phyloP scores from a whole-genome alignment of 805 yeast species.

The Lipomyces sp. region DNA sequence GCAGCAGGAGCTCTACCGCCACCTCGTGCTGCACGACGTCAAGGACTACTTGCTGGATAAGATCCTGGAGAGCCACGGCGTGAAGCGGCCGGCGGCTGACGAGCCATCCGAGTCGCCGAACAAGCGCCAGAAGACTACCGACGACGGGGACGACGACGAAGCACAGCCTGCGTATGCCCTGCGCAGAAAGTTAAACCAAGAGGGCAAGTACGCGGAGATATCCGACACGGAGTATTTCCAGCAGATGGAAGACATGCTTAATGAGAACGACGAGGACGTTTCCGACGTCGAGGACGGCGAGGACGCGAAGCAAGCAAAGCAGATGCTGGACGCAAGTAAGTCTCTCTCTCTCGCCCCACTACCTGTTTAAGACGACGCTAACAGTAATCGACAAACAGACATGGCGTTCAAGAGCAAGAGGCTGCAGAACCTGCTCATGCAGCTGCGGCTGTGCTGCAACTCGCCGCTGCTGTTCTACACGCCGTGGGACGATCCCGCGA shows the following conservation, averaged over 20 bases:
- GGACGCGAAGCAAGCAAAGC: constrained; percentile 8
- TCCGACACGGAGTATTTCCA: constrained; percentile 13
- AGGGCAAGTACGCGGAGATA: constrained; percentile 9
- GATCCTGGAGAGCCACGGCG: constrained; percentile 29
- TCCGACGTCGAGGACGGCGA: constrained; percentile 4
- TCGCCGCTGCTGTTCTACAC: constrained; percentile 81
- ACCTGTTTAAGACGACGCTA: not conserved
- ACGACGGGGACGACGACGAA: no score
- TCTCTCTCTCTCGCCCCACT: not conserved
- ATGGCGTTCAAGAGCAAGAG: constrained; percentile 48
- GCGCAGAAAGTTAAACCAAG: not conserved
- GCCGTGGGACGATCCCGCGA: constrained; percentile 58
- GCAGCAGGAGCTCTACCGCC: constrained; percentile 62
- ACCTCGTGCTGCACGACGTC: constrained; percentile 44
- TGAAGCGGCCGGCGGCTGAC: not conserved
- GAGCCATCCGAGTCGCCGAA: not conserved
- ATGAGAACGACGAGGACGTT: not conserved
- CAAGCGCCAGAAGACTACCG: constrained; percentile 4
- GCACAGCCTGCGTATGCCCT: no score
- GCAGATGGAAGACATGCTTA: constrained; percentile 4
- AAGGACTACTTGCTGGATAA: constrained; percentile 35
- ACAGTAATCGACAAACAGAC: constrained; percentile 18
- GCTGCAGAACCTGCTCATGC: constrained; percentile 73
- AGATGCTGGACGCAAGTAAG: constrained; percentile 23
- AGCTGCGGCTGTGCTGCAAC: constrained; percentile 76